Conservation (phyloP, 225 moss, liverwort and hornwort species). For the Pseudoscleropodium purum region DNA sequence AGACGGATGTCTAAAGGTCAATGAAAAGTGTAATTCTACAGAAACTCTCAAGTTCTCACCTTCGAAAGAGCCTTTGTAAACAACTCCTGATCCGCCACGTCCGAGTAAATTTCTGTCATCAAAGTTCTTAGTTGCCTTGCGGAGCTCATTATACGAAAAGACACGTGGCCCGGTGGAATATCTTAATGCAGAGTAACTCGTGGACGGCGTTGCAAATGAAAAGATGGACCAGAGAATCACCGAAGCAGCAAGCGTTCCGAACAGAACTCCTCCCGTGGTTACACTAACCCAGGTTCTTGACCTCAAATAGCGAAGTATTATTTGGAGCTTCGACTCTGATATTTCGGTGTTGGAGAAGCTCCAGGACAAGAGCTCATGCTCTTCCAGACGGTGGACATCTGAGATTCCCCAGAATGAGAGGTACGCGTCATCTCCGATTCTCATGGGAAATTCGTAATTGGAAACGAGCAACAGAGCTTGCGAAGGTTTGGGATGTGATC, state of each 20-base stretch:
- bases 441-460: background rate
- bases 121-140: background rate
- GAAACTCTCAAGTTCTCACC: background rate
- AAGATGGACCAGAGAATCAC: background rate
- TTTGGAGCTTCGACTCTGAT: background rate
- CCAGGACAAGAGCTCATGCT: background rate
- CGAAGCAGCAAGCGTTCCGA: background rate
- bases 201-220: background rate
- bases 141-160: background rate
- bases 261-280: background rate
- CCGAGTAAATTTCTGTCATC: background rate
- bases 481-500: background rate
- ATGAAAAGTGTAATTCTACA: background rate
- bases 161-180: background rate
- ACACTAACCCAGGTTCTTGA: fast-evolving
- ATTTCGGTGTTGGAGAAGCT: background rate
- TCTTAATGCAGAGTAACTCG: background rate
- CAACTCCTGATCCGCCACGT: background rate
- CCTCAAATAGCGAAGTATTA: background rate
- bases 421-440: background rate
- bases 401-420: background rate
- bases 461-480: background rate
- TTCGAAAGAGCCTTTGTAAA: constrained; percentile 4
- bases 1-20: background rate
- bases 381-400: background rate